These are phyloP conservation scores for Phytopythium mirpurense DNA, from an alignment of 352 stramenopile genomes.

Conservation along the genomic window DNA sequence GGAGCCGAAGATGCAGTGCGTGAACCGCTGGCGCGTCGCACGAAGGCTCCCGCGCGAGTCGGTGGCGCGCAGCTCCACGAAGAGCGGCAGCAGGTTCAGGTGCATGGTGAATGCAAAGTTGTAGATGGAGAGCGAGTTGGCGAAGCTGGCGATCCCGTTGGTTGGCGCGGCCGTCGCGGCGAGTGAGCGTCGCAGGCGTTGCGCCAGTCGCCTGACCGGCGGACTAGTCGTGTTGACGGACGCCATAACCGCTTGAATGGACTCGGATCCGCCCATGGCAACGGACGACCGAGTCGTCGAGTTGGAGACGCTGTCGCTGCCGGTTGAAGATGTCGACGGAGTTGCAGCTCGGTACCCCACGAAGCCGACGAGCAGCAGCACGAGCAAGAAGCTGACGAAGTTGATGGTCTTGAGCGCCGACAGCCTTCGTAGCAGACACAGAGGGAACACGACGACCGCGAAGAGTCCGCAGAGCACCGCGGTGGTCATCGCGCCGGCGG, in stretches of 20 bases:
- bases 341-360: slow-evolving; percentile 36
- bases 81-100: slow-evolving; percentile 71
- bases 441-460: slow-evolving; percentile 34
- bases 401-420: slow-evolving; percentile 56
- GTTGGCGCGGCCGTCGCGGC: background rate
- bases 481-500: slow-evolving; percentile 13
- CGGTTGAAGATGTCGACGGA: background rate
- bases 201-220: background rate
- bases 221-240: background rate
- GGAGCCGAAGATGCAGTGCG: slow-evolving; percentile 35
- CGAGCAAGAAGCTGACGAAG: slow-evolving; percentile 59
- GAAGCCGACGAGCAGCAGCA: slow-evolving; percentile 47
- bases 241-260: background rate
- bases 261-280: background rate
- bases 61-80: slow-evolving; percentile 41
- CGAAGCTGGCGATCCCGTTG: slow-evolving; percentile 7
- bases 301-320: background rate
- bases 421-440: slow-evolving; percentile 57
- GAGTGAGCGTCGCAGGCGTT: background rate
- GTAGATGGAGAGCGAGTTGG: slow-evolving; percentile 66
- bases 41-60: slow-evolving; percentile 13
- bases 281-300: background rate
- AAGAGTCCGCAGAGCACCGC: slow-evolving; percentile 40
- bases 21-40: slow-evolving; percentile 29
- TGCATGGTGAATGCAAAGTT: slow-evolving; percentile 82